Conservation (phyloP, 441 rosid genomes). For the Corymbia calophylla region DNA sequence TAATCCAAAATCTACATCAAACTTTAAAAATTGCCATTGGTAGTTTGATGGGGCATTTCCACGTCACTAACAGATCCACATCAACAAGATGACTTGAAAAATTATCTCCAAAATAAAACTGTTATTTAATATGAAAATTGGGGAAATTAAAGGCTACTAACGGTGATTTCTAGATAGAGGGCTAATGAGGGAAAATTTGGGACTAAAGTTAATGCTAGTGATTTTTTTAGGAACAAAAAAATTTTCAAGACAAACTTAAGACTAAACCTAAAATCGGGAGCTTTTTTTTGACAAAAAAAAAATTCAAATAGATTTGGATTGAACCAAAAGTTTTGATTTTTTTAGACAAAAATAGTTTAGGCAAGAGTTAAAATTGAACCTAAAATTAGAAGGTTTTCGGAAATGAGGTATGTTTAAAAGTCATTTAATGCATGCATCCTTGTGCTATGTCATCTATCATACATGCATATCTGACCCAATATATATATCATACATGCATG, state of each 20-base stretch:
- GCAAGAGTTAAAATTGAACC: too few relatives aligned
- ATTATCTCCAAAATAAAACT: not conserved
- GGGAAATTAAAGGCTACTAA: accelerated
- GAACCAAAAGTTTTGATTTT: not conserved
- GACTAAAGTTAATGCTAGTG: not conserved
- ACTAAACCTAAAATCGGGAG: too few relatives aligned
- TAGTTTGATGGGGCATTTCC: not conserved
- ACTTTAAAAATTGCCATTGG: not conserved
- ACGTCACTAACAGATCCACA: not conserved
- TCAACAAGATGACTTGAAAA: not conserved
- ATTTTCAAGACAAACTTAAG: not conserved
- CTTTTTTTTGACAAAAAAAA: too few relatives aligned
- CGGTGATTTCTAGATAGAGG: accelerated
- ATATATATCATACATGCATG: too few relatives aligned
- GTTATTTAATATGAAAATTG: not conserved
- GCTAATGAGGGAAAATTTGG: not conserved
- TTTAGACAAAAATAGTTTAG: too few relatives aligned
- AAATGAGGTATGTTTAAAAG: too few relatives aligned
- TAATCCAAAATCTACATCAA: not conserved
- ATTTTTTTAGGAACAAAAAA: too few relatives aligned
- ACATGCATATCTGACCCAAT: too few relatives aligned
- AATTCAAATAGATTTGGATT: not conserved
- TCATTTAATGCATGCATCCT: too few relatives aligned
- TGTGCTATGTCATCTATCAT: too few relatives aligned
- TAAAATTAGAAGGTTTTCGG: too few relatives aligned